phyloP scores from a whole-genome alignment of 2,329 filamentous ascomycete species.

The Penicillium sp. region DNA sequence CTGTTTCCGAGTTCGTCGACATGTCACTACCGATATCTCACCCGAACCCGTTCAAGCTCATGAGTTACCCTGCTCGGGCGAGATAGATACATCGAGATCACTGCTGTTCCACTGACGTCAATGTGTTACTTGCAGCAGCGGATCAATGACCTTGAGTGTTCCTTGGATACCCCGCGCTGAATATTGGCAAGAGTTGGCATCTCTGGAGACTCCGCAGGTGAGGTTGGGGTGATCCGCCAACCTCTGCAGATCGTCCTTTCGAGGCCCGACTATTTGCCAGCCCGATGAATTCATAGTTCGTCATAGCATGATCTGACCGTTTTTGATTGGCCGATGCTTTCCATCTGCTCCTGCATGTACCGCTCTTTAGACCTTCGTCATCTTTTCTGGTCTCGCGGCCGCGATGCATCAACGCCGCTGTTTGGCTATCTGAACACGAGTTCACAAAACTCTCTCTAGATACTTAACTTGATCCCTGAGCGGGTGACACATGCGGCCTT shows the following conservation, averaged over 20 bases:
- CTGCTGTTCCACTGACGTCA: background rate
- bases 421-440: no score
- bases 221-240: background rate
- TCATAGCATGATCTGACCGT: slow-evolving; percentile 6
- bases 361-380: no score
- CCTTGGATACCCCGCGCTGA: background rate
- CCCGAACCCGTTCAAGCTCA: background rate
- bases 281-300: slow-evolving; percentile 2
- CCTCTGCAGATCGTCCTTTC: slow-evolving; percentile 12
- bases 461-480: no score
- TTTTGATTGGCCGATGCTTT: background rate
- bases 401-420: no score
- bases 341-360: no score
- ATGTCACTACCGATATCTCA: slow-evolving; percentile 1
- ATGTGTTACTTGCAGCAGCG: background rate
- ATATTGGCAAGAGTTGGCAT: background rate
- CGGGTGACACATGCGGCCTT: no score
- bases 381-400: background rate
- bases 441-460: no score
- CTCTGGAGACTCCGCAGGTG: background rate
- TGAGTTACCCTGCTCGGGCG: background rate
- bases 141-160: background rate
- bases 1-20: background rate
- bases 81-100: background rate
- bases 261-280: background rate